Evolutionary conservation across 2,329 filamentous ascomycete genomes (phyloP), one percentile per base, ranked within the genome.

Genomic region (Penicillium sp.): DNA sequence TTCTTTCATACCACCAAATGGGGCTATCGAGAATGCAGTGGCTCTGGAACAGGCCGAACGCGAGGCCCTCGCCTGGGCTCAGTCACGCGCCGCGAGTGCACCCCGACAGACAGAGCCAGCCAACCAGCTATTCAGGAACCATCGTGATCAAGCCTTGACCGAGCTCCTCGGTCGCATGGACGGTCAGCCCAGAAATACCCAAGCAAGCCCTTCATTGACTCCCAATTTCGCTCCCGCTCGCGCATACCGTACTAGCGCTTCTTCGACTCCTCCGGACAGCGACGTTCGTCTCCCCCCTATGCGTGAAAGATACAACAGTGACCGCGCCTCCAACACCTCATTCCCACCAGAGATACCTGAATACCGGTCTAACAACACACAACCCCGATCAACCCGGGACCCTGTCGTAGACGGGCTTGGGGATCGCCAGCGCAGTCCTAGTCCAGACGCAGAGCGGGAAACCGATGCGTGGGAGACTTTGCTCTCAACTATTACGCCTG

Each of bases 391-490:
- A 21, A 57, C 53, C 43, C 64, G 61, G 6, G 67, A 67, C 19
- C 53, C 69, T 15, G 55, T 59, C 50, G 61, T 89, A 1, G 88
- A 96, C 73, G 91, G 91, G 4, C 82, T 96, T 17, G 92, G 91
- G 38, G 91, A 96, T 74, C 89, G 92, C 58, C 85, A 91, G 61
- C 86, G 91, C 65, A 96, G 91, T 73, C 77, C 91, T n/a, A 92
- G 88, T 69, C 88, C 89, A 6, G 78, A 79, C 50, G 77, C 77
- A 43, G 69, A 74, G 38, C 66, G 77, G 53, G 81, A 79, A 39
- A 82, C 85, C 61, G 81, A 82, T 49, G 80, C 81, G 1, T 97
- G 93, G 93, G 89, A 93, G 59, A 91, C 87, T 3, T 85, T 97
- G 53, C 79, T 92, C 57, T 88, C 84, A 7, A 96, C 90, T 0